Conservation (phyloP, 768 basidiomycete species). For the Strobilomyces dryophilus region DNA sequence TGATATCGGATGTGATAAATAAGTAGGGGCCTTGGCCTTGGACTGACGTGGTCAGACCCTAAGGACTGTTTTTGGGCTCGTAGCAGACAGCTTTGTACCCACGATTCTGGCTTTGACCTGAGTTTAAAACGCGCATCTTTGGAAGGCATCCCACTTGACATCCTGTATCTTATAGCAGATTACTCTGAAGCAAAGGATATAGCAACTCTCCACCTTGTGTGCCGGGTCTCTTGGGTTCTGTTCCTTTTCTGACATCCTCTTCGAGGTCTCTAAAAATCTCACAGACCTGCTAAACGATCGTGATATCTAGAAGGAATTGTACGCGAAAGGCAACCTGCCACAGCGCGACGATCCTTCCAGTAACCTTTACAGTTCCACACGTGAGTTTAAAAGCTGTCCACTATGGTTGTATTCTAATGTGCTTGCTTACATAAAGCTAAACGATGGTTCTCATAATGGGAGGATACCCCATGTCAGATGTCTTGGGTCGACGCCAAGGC, state of each 20-base stretch:
- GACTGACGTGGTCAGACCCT: too few species aligned
- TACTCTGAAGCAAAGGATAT: background rate
- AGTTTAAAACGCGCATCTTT: background rate
- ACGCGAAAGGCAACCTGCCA: too few species aligned
- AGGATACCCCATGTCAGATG: background rate
- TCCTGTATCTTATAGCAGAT: slow-evolving; percentile 1
- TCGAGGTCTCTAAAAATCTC: slow-evolving; percentile 3
- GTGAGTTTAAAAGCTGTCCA: too few species aligned
- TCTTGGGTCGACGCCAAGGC: slow-evolving; percentile 1
- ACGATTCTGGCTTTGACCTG: too few species aligned
- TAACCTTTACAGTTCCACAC: too few species aligned
- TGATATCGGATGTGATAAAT: too few species aligned
- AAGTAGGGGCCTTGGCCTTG: too few species aligned
- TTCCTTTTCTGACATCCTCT: background rate
- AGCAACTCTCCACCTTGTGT: slow-evolving; percentile 5
- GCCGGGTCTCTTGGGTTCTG: background rate
- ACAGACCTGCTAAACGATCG: background rate
- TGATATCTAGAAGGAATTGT: too few species aligned
- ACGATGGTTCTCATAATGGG: background rate
- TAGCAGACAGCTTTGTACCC: too few species aligned
- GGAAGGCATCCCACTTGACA: slow-evolving; percentile 4
- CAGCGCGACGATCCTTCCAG: too few species aligned
- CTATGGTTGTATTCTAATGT: too few species aligned
- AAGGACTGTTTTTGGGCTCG: too few species aligned
- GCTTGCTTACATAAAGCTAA: background rate